Conservation (phyloP, 1,284 basidiomycete genomes). For the Marasmius oreades region DNA sequence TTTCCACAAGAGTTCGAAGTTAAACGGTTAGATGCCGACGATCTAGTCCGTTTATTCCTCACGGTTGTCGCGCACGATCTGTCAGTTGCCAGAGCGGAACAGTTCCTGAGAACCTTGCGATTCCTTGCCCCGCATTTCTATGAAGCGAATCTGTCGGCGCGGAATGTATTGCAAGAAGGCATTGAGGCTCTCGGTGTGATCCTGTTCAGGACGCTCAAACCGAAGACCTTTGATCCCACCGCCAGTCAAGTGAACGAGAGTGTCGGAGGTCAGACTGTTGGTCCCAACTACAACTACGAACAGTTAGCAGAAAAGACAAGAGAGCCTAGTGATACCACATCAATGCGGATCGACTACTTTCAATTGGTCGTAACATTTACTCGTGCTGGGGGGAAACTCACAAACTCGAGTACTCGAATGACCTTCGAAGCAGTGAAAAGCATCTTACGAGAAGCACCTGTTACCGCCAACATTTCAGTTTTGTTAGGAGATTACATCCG, state of each 20-base stretch:
- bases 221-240: constrained; percentile 39
- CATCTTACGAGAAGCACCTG: constrained; percentile 51
- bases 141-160: constrained; percentile 46
- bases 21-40: constrained; percentile 55
- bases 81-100: constrained; percentile 58
- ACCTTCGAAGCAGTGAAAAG: constrained; percentile 57
- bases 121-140: constrained; percentile 58
- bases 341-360: constrained; percentile 67
- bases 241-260: constrained; percentile 27
- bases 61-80: constrained; percentile 81
- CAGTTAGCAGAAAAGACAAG: constrained; percentile 39
- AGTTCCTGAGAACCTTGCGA: constrained; percentile 64
- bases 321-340: constrained; percentile 47
- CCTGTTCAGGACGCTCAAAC: constrained; percentile 42
- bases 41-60: constrained; percentile 70
- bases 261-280: constrained; percentile 21
- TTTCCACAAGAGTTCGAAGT: constrained; percentile 63
- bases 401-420: constrained; percentile 41
- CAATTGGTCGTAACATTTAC: constrained; percentile 55
- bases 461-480: constrained; percentile 33
- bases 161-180: constrained; percentile 60
- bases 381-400: constrained; percentile 52
- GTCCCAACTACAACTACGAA: constrained; percentile 25
- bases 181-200: constrained; percentile 65
- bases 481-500: constrained; percentile 52